Evolutionary conservation across 1,284 basidiomycete species (phyloP), one percentile per base, ranked within the genome.

Genomic region (Fomes fomentarius): DNA sequence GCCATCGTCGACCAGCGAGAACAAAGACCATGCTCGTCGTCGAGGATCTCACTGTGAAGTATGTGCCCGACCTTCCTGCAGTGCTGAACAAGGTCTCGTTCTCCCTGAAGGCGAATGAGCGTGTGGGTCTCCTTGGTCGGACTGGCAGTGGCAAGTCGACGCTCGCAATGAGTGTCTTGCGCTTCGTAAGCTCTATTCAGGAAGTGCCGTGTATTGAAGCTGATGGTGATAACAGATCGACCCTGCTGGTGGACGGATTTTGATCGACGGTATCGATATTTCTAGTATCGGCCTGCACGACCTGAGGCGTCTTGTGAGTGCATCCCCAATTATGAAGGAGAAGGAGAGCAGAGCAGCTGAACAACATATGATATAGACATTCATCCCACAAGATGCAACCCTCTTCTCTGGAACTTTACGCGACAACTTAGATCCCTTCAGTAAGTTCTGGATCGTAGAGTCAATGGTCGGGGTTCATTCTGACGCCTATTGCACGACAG

Each of bases 221-320:
- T 19, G 8, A 6, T 15, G 25, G 19, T 35, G 24, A 26, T 47
- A 24, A 1, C 45, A 85, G 83, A 79, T 89, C 7, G 95, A 98
- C 65, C 94, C 94, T 0, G 76, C 82, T 1, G 74, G 75, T 10
- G 96, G 96, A 0, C 81, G 77, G 43, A 95, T 98, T 57, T 50
- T 89, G 48, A 85, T 97, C 38, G 94, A 96, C 62, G 94, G 94
- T 1, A 86, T 97, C 61, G 93, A 97, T 69, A 93, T 97, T 53
- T 87, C 89, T 0, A 85, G 76, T 5, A 95, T 98, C 58, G 94
- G 94, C 1, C 75, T 96, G 21, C 82, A 93, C 66, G 93, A 96
- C 69, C 69, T 97, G 50, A 82, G 94, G 31, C 21, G 34, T 25
- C 26, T 21, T 24, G n/a, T 10, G 28, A 30, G 22, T 24, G 8